Evolutionary conservation across 768 basidiomycete genomes (phyloP), one percentile per base, ranked within the genome.

Genomic region (Boletus coccyginus): DNA sequence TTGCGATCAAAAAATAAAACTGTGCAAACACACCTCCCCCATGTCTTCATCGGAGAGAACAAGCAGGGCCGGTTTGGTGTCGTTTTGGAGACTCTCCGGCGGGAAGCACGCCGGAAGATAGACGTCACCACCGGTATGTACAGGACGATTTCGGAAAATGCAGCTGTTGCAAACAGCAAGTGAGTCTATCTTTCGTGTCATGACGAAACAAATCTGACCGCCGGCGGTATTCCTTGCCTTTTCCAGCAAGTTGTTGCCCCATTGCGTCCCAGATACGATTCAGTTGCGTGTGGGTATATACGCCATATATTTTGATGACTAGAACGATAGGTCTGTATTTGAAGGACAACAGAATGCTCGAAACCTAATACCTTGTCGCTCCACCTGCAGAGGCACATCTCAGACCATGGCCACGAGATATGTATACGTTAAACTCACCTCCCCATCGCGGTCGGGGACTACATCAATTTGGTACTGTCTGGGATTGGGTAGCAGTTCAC

Each of bases 101-200:
- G 81, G 79, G 61, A 85, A 88, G n/a, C 70, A 75, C 3, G 78
- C 80, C 1, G 85, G 84, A 3, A 72, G 64, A 55, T 78, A 76
- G 17, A 81, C 71, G 49, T 78, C 74, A 45, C 75, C 73, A 0
- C 77, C 75, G 27, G 66, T 66, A 11, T 70, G 63, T 7, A 58
- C 42, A 1, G 75, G n/a, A n/a, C n/a, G 72, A 21, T 73, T 72
- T 36, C 80, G 78, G 55, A 75, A 77, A 7, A 71, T 69, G 55
- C 83, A 86, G 54, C 81, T 83, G 55, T 50, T 17, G 7, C n/a
- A 35, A 36, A 39, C 3, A 31, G 29, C n/a, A n/a, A n/a, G n/a
- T n/a, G n/a, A n/a, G n/a, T 52, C 31, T 27, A 21, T 10, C 31
- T 24, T 39, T 33, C 29, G 7, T 16, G 24, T 32, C n/a, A 3